phyloP scores from a whole-genome alignment of 2,329 filamentous ascomycete species.

The Beauveria brongniartii region DNA sequence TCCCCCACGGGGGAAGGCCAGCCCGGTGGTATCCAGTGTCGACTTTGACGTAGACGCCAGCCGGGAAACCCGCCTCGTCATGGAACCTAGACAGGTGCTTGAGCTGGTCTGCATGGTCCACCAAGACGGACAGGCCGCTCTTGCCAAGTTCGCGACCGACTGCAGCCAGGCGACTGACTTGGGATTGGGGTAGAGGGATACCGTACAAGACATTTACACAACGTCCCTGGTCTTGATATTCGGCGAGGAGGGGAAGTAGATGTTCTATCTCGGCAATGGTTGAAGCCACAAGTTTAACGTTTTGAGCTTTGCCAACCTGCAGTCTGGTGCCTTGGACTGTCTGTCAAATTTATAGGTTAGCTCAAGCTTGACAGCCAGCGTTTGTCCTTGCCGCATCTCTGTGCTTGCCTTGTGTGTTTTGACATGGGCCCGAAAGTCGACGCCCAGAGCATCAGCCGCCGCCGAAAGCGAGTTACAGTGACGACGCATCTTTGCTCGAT shows the following conservation, averaged over 20 bases:
- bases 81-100: slow-evolving; percentile 21
- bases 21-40: slow-evolving; percentile 58
- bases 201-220: slow-evolving; percentile 46
- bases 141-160: slow-evolving; percentile 38
- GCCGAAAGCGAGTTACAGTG: slow-evolving; percentile 52
- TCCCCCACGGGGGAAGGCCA: slow-evolving; percentile 38
- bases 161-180: slow-evolving; percentile 38
- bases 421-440: slow-evolving; percentile 54
- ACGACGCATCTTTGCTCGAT: slow-evolving; percentile 40
- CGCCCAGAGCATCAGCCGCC: slow-evolving; percentile 36
- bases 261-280: slow-evolving; percentile 52
- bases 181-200: slow-evolving; percentile 48
- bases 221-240: slow-evolving; percentile 21
- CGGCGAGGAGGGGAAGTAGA: slow-evolving; percentile 39
- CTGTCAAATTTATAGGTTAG: slow-evolving; percentile 21
- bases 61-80: slow-evolving; percentile 21
- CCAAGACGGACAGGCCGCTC: slow-evolving; percentile 42
- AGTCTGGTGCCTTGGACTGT: slow-evolving; percentile 46
- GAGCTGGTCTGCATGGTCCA: slow-evolving; percentile 48
- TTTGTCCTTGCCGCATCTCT: not conserved
- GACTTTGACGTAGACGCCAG: slow-evolving; percentile 48
- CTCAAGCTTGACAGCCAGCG: rapidly evolving
- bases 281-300: slow-evolving; percentile 48
- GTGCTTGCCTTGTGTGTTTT: slow-evolving; percentile 55
- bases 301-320: slow-evolving; percentile 38